Evolutionary conservation across 345 rosid genomes (phyloP).

Genomic region (Arabis hirsuta): DNA sequence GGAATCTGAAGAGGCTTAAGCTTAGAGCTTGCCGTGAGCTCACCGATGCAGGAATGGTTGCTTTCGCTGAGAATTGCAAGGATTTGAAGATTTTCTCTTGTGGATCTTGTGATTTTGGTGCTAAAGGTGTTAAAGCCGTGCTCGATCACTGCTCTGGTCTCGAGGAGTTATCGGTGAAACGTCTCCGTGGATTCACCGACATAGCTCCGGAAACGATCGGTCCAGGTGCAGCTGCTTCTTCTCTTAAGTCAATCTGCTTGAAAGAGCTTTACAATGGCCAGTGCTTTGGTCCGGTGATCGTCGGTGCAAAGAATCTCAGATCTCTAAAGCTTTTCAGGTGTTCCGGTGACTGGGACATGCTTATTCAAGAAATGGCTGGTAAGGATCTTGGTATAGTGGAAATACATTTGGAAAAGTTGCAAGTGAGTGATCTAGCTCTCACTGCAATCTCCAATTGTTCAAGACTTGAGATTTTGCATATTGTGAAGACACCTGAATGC

Average conservation of each 20-base stretch:
- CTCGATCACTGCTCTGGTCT: conserved; percentile 70
- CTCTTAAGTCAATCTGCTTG: conserved; percentile 69
- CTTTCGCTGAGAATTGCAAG: conserved; percentile 71
- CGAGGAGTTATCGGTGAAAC: conserved; percentile 79
- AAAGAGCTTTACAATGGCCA: conserved; percentile 81
- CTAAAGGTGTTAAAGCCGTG: conserved; percentile 83
- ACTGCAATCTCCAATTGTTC: conserved; percentile 58
- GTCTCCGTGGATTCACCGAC: conserved; percentile 73
- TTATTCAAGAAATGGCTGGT: conserved; percentile 54
- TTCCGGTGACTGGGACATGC: conserved; percentile 80
- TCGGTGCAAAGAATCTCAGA: conserved; percentile 62
- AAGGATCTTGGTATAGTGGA: conserved; percentile 58
- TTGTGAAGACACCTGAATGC: conserved; percentile 78
- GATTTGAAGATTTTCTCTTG: conserved; percentile 79
- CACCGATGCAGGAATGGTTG: conserved; percentile 70
- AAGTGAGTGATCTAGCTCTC: conserved; percentile 71
- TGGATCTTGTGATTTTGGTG: conserved; percentile 83
- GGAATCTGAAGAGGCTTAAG: conserved; percentile 75
- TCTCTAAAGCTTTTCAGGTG: conserved; percentile 80
- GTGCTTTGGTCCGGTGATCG: conserved; percentile 69
- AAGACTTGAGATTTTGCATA: conserved; percentile 70
- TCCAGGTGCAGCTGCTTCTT: conserved; percentile 60
- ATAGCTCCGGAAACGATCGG: conserved; percentile 65
- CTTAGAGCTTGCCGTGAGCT: conserved; percentile 81
- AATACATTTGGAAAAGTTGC: conserved; percentile 71